Evolutionary conservation across 352 stramenopile genomes (phyloP), one percentile per base, ranked within the genome.

Genomic region (Blastocystis hominis): DNA sequence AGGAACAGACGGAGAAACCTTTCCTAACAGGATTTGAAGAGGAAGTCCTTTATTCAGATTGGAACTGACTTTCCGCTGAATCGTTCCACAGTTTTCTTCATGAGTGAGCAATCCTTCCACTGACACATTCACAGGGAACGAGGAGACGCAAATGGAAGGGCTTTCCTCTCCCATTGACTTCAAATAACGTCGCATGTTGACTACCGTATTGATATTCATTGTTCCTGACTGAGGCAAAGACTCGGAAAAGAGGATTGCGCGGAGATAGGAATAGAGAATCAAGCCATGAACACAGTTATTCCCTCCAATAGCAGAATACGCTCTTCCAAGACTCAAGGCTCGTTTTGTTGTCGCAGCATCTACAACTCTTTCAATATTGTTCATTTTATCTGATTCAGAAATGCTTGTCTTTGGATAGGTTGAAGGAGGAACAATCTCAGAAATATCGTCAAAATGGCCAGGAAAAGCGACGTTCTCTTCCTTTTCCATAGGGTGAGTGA

Each of bases 111-210:
- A 50, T n/a, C 42, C 40, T 9, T 59, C 53, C 13, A 61, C 46
- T 9, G 17, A 62, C 10, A 78, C 34, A 20, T 40, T 42, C 13
- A 38, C 62, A 38, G 68, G 68, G 36, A 78, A 78, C 9, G 68
- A 78, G 5, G 44, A 30, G n/a, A 78, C 36, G 53, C 59, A 78
- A 3, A 59, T n/a, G 20, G 24, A 36, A 9, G 68, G 68, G 24
- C 9, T 38, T 17, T 30, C 0, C 30, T 7, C 24, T 62, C 68
- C 40, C 0, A 34, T 36, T 4, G 13, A n/a, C 17, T 59, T 61
- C 44, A 20, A 56, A 44, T 86, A 86, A 24, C 75, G 56, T 70
- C 75, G 34, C 75, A 86, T 86, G 50, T 86, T 86, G 20, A 86
- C 75, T 36, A 86, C 42, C 3, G 75, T 86, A 30, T 69, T 72